phyloP scores from a whole-genome alignment of 164 flowering plant genomes.

The Vitis cinerea region DNA sequence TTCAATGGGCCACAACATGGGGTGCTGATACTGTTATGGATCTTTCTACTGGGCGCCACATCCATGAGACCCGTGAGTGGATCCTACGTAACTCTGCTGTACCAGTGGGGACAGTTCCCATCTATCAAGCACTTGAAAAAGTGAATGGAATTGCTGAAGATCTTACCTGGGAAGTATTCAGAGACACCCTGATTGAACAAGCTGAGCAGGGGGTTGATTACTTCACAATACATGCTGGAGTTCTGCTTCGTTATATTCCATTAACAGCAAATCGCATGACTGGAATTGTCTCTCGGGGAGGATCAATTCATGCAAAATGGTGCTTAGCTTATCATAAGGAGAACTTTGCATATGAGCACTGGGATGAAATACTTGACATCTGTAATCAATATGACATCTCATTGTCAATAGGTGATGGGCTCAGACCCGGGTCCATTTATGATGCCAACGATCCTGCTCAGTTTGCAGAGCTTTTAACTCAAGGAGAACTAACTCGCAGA shows the following conservation, averaged over 20 bases:
- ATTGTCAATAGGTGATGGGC: constrained; percentile 95
- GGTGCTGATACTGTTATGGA: constrained; percentile 99
- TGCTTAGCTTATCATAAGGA: constrained; percentile 97
- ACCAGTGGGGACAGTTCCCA: constrained; percentile 99
- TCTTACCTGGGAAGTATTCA: constrained; percentile 93
- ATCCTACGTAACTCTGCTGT: constrained; percentile 93
- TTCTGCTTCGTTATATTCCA: constrained; percentile 91
- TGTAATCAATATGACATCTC: constrained; percentile 97
- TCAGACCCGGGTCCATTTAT: constrained; percentile 96
- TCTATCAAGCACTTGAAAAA: constrained; percentile 98
- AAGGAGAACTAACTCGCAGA: constrained; percentile 96
- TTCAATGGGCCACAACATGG: constrained; percentile 99
- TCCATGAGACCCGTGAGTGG: constrained; percentile 99
- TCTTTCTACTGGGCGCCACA: constrained; percentile 97
- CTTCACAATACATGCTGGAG: constrained; percentile 99
- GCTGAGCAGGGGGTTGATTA: constrained; percentile 99
- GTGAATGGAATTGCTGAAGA: constrained; percentile 96
- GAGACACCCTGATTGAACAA: constrained; percentile 95
- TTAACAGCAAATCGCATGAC: constrained; percentile 98
- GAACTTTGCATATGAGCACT: constrained; percentile 98
- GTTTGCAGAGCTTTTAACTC: constrained; percentile 98
- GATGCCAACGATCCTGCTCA: constrained; percentile 99
- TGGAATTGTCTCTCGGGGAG: constrained; percentile 99
- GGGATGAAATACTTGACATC: constrained; percentile 99
- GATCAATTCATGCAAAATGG: constrained; percentile 99